Evolutionary conservation across 2,329 filamentous ascomycete species (phyloP), one percentile per base, ranked within the genome.

Genomic region (Trichoderma sp.): DNA sequence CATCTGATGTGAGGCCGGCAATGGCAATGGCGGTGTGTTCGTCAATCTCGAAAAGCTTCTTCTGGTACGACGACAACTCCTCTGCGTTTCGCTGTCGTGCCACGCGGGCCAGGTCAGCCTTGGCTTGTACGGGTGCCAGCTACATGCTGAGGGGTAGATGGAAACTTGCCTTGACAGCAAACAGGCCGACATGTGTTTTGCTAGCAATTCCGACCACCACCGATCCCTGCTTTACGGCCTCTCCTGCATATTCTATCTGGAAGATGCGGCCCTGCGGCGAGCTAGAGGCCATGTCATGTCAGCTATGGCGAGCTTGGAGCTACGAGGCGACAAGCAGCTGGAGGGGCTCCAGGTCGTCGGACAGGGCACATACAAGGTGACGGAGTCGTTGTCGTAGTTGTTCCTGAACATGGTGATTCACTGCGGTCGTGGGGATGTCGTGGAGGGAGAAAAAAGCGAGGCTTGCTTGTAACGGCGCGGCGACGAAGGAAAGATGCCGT

Each of bases 321-420:
- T 48, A 19, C 32, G 22, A 29, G 45, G 45, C 27, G 27, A 50
- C 42, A 22, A 22, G 45, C 32, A 25, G 52, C 35, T 61, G 48
- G 50, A 57, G 37, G 37, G 58, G 57, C 27, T 64, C 35, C 34
- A 53, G 50, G 29, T 22, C 65, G 68, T 66, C 69, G 42, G 67
- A 60, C 60, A 67, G 64, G 71, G 71, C 78, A 82, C 90, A 83
- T 87, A 97, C 93, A 98, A 99, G 83, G 95, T 99, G 83, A 98
- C 94, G 71, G 94, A 97, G 83, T 99, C 95, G 89, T 99, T 99
- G 85, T 99, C 95, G 87, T 99, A 99, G 84, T 98, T 98, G 87
- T 99, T 99, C 83, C 95, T 89, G 85, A 99, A 99, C 95, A 99
- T 98, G 77, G 77, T 89, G 86, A 72, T 69, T 64, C 45, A 35